Evolutionary conservation across 2,329 filamentous ascomycete species (phyloP), one percentile per base, ranked within the genome.

Genomic region (Drechslerella dactyloides): DNA sequence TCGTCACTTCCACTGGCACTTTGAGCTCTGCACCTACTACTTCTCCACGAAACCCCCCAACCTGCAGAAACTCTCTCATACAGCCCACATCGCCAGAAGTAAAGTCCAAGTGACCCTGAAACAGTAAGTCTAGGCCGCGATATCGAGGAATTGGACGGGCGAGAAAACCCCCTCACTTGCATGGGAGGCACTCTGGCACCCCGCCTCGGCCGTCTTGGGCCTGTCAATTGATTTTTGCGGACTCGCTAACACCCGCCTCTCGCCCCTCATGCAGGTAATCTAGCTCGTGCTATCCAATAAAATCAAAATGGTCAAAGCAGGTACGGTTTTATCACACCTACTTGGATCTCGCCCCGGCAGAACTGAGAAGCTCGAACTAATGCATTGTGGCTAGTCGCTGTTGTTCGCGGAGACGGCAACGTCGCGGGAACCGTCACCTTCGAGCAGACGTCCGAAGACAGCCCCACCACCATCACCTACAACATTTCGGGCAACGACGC

Each of bases 251-350:
- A 27, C 17, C 35, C 37, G 30, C 6, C 48, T 21, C 54, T 19
- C 53, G 57, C 35, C 13, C 44, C 35, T 5, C 48, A 35, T 19
- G 64, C 48, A 58, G 24, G 78, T 77, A 51, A 46, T 37, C 57
- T 73, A 61, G 35, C 50, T 37, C 57, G 72, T 59, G 35, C 78
- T 76, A 79, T 77, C 35, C 13, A 57, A 51, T 60, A 80, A 82
- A 84, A 84, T 83, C 89, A 96, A 88, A 88, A 97, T 97, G 93
- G 93, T 97, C 85, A 97, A 96, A 87, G 93, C 93, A 84, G 91
- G 91, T 96, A 87, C 33, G 58, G 23, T 10, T 42, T 24, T 44
- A 19, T 19, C 21, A 13, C 50, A 8, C 13, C 30, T 65, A n/a
- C 30, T 23, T 10, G 15, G 2, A 37, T 11, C 23, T 55, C 1